Conservation (phyloP, 768 basidiomycete species). For the Sarcomyxa edulis region DNA sequence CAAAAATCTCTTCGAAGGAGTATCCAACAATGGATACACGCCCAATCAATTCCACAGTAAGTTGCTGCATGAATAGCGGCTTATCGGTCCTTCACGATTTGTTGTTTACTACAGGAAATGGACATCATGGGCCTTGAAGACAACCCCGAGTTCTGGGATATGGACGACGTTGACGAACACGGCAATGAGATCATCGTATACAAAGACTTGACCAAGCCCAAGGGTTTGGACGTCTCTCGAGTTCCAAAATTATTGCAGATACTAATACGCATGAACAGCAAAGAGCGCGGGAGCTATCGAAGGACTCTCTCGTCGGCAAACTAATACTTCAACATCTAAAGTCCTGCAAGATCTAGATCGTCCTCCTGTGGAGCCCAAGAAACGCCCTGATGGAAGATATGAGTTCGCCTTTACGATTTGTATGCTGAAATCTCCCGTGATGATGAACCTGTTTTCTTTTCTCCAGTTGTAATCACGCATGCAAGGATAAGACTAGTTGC, state of each 20-base stretch:
- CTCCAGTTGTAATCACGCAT: slow-evolving; percentile 70
- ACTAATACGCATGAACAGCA: background rate
- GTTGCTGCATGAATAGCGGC: slow-evolving; percentile 9
- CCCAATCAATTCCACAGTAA: slow-evolving; percentile 56
- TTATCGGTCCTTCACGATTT: background rate
- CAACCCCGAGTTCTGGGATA: slow-evolving; percentile 62
- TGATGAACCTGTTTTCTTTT: background rate
- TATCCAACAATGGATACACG: slow-evolving; percentile 72
- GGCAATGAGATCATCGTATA: slow-evolving; percentile 19
- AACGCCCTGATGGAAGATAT: slow-evolving; percentile 59
- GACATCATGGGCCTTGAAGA: slow-evolving; percentile 66
- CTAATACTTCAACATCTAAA: slow-evolving; percentile 3
- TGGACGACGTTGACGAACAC: slow-evolving; percentile 34
- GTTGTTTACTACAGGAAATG: slow-evolving; percentile 41
- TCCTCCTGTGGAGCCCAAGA: slow-evolving; percentile 19
- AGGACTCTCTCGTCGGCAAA: background rate
- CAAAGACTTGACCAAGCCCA: slow-evolving; percentile 29
- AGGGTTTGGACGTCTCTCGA: slow-evolving; percentile 12
- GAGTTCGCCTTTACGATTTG: slow-evolving; percentile 34
- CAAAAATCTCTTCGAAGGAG: slow-evolving; percentile 42
- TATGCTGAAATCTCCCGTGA: too few species aligned
- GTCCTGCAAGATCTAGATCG: slow-evolving; percentile 4
- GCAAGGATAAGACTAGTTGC: slow-evolving; percentile 73
- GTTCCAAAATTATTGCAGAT: background rate
- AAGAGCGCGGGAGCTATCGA: background rate